phyloP scores from a whole-genome alignment of 345 rosid species.

The Euclidium syriacum region DNA sequence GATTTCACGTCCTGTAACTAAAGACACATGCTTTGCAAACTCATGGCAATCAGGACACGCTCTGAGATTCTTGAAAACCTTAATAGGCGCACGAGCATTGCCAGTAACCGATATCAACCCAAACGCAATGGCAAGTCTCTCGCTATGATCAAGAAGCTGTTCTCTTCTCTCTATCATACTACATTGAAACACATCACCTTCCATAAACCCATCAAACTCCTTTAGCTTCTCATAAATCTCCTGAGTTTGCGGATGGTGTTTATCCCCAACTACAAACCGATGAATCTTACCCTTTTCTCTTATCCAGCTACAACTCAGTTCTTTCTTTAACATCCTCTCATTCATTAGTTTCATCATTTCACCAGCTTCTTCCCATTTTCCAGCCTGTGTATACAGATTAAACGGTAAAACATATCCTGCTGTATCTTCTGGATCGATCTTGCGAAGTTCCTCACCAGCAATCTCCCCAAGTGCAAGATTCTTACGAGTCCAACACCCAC shows the following conservation, averaged over 20 bases:
- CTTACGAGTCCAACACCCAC: constrained; percentile 69
- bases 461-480: constrained; percentile 61
- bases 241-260: constrained; percentile 54
- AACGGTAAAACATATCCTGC: constrained; percentile 63
- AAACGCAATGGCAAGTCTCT: constrained; percentile 71
- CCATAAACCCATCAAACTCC: constrained; percentile 37
- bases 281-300: constrained; percentile 53
- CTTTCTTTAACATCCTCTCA: constrained; percentile 55
- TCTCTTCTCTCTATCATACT: constrained; percentile 48
- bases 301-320: constrained; percentile 75
- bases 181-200: constrained; percentile 32
- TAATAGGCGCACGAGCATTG: constrained; percentile 38
- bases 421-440: constrained; percentile 54
- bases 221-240: constrained; percentile 54
- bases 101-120: constrained; percentile 50
- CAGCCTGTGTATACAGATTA: constrained; percentile 47
- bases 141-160: constrained; percentile 63
- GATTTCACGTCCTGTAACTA: constrained; percentile 44
- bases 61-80: constrained; percentile 70
- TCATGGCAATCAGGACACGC: constrained; percentile 72
- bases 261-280: constrained; percentile 66
- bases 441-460: constrained; percentile 54
- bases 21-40: constrained; percentile 60
- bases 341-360: constrained; percentile 54
- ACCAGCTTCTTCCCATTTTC: constrained; percentile 71